Percentiles rank a stretch among this genome's conserved stretches.
phyloP scores from a whole-genome alignment of 768 basidiomycete genomes.

The Lentinula detonsa region DNA sequence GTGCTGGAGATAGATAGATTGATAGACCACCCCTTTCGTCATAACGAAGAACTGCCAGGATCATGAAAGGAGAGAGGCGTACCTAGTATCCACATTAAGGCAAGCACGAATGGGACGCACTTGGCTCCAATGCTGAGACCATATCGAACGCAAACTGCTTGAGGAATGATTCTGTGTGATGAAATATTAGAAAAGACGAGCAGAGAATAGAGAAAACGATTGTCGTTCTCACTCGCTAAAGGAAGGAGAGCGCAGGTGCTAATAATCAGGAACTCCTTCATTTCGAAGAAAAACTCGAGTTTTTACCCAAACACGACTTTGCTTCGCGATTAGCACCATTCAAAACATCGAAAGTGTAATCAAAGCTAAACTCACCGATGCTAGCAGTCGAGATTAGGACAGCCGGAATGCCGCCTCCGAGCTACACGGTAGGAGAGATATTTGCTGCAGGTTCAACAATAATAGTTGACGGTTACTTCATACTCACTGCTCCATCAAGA shows the following conservation, averaged over 20 bases:
- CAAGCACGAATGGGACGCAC: conserved; percentile 70
- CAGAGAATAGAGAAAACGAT: conserved; percentile 17
- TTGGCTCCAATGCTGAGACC: conserved; percentile 76
- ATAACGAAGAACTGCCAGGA: background rate
- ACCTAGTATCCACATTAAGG: conserved; percentile 54
- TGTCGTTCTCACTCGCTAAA: conserved; percentile 59
- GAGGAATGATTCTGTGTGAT: conserved; percentile 50
- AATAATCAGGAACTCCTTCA: background rate
- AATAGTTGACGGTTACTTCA: background rate
- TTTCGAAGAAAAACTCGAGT: conserved; percentile 5
- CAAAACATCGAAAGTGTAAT: background rate
- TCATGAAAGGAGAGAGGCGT: background rate
- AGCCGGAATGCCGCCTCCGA: conserved; percentile 73
- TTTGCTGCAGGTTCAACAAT: background rate
- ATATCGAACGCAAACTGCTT: conserved; percentile 71
- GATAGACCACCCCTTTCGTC: conserved; percentile 34
- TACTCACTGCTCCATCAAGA: conserved; percentile 63
- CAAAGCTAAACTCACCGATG: conserved; percentile 40
- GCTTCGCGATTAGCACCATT: background rate
- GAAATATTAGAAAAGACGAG: background rate
- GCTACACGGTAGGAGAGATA: conserved; percentile 9
- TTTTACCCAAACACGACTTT: conserved; percentile 79
- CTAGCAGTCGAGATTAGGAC: conserved; percentile 72
- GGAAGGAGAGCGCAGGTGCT: conserved; percentile 21
- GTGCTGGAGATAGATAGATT: conserved; percentile 33